A percentile compares a stretch with the other conserved stretches of the same genome.
phyloP scores from a whole-genome alignment of 2,329 filamentous ascomycete genomes.

The Rhinocladiella mackenziei region DNA sequence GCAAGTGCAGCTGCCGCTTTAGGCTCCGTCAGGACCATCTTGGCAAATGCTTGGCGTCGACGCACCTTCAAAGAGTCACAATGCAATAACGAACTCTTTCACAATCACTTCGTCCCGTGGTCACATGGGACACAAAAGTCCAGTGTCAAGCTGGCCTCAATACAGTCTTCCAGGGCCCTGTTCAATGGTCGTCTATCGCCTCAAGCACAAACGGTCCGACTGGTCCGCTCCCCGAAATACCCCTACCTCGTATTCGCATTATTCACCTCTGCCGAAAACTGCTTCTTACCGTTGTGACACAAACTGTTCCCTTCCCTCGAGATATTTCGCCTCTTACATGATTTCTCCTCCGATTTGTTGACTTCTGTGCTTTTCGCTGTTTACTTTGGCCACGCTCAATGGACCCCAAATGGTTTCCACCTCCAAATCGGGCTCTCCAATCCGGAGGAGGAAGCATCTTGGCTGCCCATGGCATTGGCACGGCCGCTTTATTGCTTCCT shows the following conservation, averaged over 20 bases:
- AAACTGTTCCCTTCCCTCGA: conserved; percentile 20
- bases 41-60: not conserved
- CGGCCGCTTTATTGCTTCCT: conserved; percentile 16
- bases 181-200: not conserved
- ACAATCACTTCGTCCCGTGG: not conserved
- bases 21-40: not conserved
- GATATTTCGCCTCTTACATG: too few species aligned
- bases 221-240: too few species aligned
- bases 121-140: not conserved
- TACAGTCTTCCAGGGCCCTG: too few species aligned
- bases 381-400: too few species aligned
- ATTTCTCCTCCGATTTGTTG: not conserved
- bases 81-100: not conserved
- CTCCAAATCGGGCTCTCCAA: conserved; percentile 14
- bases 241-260: conserved; percentile 12
- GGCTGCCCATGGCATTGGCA: conserved; percentile 8
- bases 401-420: conserved; percentile 23
- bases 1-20: not conserved
- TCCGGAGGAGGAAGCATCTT: not conserved
- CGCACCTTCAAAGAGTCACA: not conserved
- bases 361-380: too few species aligned
- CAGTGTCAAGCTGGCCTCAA: not conserved
- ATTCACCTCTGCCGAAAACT: too few species aligned
- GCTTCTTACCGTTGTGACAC: not conserved
- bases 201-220: not conserved